A percentile compares a stretch with the other conserved stretches of the same genome.
These are phyloP conservation scores for Cyclotella sp. DNA, from an alignment of 108 stramenopile genomes.

Conservation along the genomic window DNA sequence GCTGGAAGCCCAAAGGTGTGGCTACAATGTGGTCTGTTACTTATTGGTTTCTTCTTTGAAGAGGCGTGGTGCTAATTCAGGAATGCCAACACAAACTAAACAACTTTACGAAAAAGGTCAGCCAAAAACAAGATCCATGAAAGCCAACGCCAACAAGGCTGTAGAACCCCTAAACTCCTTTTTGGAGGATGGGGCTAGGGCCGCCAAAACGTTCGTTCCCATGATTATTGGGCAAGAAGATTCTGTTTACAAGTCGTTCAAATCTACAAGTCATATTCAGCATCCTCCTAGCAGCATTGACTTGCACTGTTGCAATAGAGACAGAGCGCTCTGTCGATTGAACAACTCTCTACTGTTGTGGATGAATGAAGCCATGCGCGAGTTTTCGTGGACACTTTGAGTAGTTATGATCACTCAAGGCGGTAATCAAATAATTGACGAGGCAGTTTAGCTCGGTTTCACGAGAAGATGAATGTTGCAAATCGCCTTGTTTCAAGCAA, in stretches of 20 bases:
- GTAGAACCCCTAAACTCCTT: background rate
- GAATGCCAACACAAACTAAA: background rate
- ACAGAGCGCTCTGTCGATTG: background rate
- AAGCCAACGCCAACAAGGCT: background rate
- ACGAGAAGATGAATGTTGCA: background rate
- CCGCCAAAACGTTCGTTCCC: background rate
- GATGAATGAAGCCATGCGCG: slow-evolving; percentile 2
- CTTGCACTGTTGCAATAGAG: slow-evolving; percentile 4
- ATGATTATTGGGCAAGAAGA: background rate
- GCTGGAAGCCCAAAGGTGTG: no score
- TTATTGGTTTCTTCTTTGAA: background rate
- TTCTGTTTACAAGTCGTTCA: background rate
- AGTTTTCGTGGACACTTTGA: background rate
- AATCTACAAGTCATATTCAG: background rate
- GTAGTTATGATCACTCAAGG: background rate
- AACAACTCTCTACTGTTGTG: background rate
- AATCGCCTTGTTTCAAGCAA: background rate
- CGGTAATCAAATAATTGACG: background rate
- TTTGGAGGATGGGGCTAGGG: background rate
- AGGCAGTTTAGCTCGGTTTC: background rate
- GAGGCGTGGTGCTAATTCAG: background rate
- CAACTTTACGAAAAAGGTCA: background rate
- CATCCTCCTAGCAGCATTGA: background rate
- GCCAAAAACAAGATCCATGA: background rate
- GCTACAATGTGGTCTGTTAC: no score